phyloP scores from a whole-genome alignment of 192 early-diverging fungal genomes.

The Mortierella claussenii region DNA sequence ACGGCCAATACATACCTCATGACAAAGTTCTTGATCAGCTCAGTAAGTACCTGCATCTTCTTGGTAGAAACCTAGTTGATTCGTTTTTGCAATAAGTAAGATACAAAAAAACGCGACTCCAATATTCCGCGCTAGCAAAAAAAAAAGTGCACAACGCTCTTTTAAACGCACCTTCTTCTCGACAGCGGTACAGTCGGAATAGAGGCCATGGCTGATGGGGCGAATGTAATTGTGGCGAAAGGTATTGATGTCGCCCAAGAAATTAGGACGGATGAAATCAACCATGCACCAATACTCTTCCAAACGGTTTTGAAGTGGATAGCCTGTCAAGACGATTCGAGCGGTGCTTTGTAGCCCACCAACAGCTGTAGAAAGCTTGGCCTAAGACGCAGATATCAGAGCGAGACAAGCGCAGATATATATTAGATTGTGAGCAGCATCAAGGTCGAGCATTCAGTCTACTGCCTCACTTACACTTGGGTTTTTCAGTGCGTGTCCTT shows the following conservation, averaged over 20 bases:
- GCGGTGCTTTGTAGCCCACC: slow-evolving; percentile 62
- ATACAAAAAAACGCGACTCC: too few relatives aligned
- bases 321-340: slow-evolving; percentile 83
- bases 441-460: too few relatives aligned
- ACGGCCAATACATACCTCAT: slow-evolving; percentile 42
- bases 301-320: slow-evolving; percentile 87
- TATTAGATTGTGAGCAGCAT: too few relatives aligned
- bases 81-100: too few relatives aligned
- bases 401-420: neutral
- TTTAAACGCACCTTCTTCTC: slow-evolving; percentile 33
- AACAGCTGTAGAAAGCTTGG: slow-evolving; percentile 27
- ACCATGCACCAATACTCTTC: slow-evolving; percentile 86
- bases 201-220: slow-evolving; percentile 71
- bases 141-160: neutral
- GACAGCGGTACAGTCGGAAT: slow-evolving; percentile 56
- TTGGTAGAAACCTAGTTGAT: slow-evolving; percentile 28
- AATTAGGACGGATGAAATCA: slow-evolving; percentile 74
- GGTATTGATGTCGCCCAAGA: slow-evolving; percentile 59
- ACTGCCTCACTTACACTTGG: slow-evolving; percentile 23
- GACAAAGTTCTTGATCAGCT: slow-evolving; percentile 73
- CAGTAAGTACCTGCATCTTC: slow-evolving; percentile 69
- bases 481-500: slow-evolving; percentile 84
- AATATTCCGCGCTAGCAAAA: too few relatives aligned
- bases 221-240: slow-evolving; percentile 69
- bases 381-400: slow-evolving; percentile 14